Evolutionary conservation across 768 basidiomycete species (phyloP), one percentile per base, ranked within the genome.

Genomic region (Collybiopsis luxurians): DNA sequence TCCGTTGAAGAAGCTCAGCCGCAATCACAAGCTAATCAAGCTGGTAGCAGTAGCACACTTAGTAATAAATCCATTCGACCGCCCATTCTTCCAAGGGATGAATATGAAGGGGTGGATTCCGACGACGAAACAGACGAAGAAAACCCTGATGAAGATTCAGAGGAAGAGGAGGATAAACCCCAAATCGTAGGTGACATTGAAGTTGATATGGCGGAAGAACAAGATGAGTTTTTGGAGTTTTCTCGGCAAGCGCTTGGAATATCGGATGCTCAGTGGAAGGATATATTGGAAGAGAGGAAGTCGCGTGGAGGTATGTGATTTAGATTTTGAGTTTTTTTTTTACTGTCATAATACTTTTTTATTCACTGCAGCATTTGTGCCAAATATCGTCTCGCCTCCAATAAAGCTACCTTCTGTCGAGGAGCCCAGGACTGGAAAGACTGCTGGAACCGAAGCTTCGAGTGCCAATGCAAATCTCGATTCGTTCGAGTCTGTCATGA

Each of bases 401-500:
- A 44, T 54, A 10, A 31, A 54, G 15, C 15, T 54, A 27, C 53
- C 53, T 2, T 24, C 40, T 21, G 42, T 44, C 11, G 53, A 54
- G 27, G 26, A 43, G 11, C 27, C 53, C 31, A 27, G 36, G 39
- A 7, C 51, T 19, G 24, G 27, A 23, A 54, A 5, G 2, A 15
- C 40, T 9, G 42, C 31, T 31, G 40, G 26, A 26, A 24, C 26
- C 30, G 23, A n/a, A 23, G 26, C 9, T 31, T 75, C 76, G 12
- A 76, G 73, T 53, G 68, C 71, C 6, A 90, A 94, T 68, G 82
- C 86, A 3, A 83, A 86, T 46, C 78, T 98, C 21, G 83, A 95
- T 68, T 95, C 94, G 0, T 98, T 99, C 60, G 97, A 99, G 67
- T 83, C 89, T 1, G 92, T 98, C 30, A 98, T 98, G 97, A 82